phyloP scores from a whole-genome alignment of 2,329 filamentous ascomycete species.

The Ramichloridium luteum region DNA sequence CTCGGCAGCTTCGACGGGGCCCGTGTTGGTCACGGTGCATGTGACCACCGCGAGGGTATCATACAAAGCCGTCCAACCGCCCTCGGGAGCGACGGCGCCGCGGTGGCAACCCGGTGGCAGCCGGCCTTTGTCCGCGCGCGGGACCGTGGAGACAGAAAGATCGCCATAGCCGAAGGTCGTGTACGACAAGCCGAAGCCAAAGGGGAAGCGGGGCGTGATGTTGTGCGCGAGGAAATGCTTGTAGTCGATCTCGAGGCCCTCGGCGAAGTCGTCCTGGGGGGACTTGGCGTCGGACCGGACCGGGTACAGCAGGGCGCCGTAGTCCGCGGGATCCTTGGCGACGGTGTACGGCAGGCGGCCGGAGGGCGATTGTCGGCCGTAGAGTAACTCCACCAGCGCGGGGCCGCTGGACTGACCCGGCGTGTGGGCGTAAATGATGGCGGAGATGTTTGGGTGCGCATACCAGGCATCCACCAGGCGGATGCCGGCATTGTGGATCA shows the following conservation, averaged over 20 bases:
- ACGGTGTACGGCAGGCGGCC: constrained; percentile 23
- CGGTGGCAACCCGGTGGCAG: too few relatives aligned
- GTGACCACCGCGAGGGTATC: constrained; percentile 46
- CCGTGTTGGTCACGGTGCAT: constrained; percentile 51
- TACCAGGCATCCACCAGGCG: constrained; percentile 20
- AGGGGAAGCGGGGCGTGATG: constrained; percentile 32
- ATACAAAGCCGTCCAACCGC: constrained; percentile 41
- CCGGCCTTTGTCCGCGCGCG: too few relatives aligned
- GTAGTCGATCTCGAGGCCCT: constrained; percentile 36
- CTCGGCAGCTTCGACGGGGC: constrained; percentile 38
- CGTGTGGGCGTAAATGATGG: constrained; percentile 19
- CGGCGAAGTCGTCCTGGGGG: constrained; percentile 25
- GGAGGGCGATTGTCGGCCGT: constrained; percentile 19
- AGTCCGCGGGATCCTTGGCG: constrained; percentile 20
- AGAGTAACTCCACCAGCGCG: constrained; percentile 19
- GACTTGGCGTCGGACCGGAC: constrained; percentile 5
- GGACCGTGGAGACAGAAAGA: constrained; percentile 6
- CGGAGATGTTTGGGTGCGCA: constrained; percentile 22
- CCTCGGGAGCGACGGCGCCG: constrained; percentile 9
- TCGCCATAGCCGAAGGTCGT: constrained; percentile 30
- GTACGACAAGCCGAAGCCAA: constrained; percentile 35
- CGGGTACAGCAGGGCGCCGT: constrained; percentile 15
- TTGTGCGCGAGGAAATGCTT: constrained; percentile 31
- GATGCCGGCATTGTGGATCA: constrained; percentile 21
- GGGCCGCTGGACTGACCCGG: constrained; percentile 21